phyloP scores from a whole-genome alignment of 495 filamentous ascomycete genomes.

The Amorphotheca resinae region DNA sequence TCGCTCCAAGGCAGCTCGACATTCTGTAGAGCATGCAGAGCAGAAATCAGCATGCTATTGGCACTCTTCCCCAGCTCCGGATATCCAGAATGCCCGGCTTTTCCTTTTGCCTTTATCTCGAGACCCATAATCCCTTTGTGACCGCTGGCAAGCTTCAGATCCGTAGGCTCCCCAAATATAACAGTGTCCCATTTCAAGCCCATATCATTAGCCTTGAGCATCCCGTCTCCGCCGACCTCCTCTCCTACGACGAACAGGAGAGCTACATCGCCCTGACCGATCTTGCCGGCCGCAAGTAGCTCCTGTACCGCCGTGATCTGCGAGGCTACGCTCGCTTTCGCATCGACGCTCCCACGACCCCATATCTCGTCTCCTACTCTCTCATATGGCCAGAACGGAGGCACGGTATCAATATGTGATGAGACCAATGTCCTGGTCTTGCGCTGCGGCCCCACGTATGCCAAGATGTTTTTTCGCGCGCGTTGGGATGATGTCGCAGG shows the following conservation, averaged over 20 bases:
- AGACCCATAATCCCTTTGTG: slow-evolving; percentile 75
- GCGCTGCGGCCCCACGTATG: slow-evolving; percentile 47
- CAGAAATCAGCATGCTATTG: slow-evolving; percentile 59
- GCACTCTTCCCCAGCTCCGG: slow-evolving; percentile 75
- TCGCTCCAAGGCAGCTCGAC: slow-evolving; percentile 59
- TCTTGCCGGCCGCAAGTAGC: slow-evolving; percentile 35
- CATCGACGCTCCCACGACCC: slow-evolving; percentile 81
- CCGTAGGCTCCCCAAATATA: slow-evolving; percentile 89
- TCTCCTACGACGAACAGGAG: slow-evolving; percentile 88
- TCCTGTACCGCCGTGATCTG: slow-evolving; percentile 57
- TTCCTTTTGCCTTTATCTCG: slow-evolving; percentile 52
- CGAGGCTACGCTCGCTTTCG: slow-evolving; percentile 76
- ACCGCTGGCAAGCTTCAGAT: slow-evolving; percentile 70
- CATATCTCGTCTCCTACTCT: slow-evolving; percentile 37
- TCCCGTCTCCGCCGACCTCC: slow-evolving; percentile 72
- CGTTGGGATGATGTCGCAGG: slow-evolving; percentile 28
- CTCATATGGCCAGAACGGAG: slow-evolving; percentile 58
- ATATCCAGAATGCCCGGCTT: slow-evolving; percentile 81
- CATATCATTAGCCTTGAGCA: slow-evolving; percentile 51
- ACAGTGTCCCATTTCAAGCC: slow-evolving; percentile 45
- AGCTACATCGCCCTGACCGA: slow-evolving; percentile 39
- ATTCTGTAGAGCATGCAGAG: slow-evolving; percentile 46
- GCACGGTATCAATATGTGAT: slow-evolving; percentile 61
- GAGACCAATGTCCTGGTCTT: slow-evolving; percentile 57
- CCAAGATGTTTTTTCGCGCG: slow-evolving; percentile 63